Percentiles rank a stretch among this genome's conserved stretches.
Evolutionary conservation across 768 basidiomycete genomes (phyloP).

Genomic region (Lanmaoa pseudosensibilis): DNA sequence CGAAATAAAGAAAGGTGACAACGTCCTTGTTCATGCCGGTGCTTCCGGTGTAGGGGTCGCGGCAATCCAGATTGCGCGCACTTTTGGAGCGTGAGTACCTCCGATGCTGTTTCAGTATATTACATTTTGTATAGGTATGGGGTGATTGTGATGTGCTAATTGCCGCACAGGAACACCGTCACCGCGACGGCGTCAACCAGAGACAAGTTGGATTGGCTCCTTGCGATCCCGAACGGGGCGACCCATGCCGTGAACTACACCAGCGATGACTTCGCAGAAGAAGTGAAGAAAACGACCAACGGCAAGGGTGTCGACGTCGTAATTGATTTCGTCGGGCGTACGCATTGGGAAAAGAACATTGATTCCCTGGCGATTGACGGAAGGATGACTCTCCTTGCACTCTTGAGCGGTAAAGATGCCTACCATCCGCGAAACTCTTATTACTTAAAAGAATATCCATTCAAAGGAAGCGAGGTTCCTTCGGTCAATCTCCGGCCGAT

Average conservation of each 20-base stretch:
- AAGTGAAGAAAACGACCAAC: conserved; percentile 65
- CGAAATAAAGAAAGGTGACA: conserved; percentile 63
- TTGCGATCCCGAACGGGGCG: conserved; percentile 63
- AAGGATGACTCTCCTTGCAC: conserved; percentile 65
- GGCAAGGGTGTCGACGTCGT: conserved; percentile 78
- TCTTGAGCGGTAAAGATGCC: conserved; percentile 58
- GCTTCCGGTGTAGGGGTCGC: conserved; percentile 90
- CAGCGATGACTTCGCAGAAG: conserved; percentile 74
- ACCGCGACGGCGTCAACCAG: conserved; percentile 84
- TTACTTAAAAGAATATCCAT: conserved; percentile 19
- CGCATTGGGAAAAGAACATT: conserved; percentile 74
- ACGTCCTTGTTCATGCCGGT: conserved; percentile 87
- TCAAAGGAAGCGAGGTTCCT: conserved; percentile 51
- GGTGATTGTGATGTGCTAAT: conserved; percentile 7
- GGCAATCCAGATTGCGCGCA: conserved; percentile 81
- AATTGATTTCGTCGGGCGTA: conserved; percentile 80
- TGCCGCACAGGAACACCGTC: conserved; percentile 53
- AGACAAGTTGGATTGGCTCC: conserved; percentile 79
- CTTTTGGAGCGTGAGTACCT: conserved; percentile 64
- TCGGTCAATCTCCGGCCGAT: conserved; percentile 62
- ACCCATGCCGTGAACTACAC: conserved; percentile 85
- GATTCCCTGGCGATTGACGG: conserved; percentile 70
- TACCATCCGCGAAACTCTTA: conserved; percentile 19
- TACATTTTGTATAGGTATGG: background rate
- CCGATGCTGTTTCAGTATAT: conserved; percentile 3